These are phyloP conservation scores for Tetradesmus obliquus DNA, from an alignment of 139 green algal species.

Conservation along the genomic window DNA sequence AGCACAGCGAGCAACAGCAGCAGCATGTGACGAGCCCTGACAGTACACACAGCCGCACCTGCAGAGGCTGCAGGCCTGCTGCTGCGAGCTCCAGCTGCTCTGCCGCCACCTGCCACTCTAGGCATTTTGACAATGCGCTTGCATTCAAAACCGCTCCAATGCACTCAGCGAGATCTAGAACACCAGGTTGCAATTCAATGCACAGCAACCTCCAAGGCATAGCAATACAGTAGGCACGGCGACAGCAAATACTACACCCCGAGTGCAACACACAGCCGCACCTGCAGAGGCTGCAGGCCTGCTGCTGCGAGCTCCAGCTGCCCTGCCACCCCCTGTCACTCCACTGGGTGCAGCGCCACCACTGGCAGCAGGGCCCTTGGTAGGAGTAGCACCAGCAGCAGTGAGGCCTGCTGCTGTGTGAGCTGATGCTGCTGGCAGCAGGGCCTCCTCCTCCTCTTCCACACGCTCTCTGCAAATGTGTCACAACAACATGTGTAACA, in stretches of 20 bases:
- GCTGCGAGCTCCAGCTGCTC: neutral
- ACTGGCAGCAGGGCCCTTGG: constrained; percentile 18
- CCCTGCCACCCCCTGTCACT: neutral
- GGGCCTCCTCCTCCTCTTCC: neutral
- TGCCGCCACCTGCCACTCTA: neutral
- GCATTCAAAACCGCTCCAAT: no score
- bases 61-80: constrained; percentile 15
- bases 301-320: neutral
- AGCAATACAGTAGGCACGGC: no score
- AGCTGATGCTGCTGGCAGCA: neutral
- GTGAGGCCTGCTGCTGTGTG: neutral
- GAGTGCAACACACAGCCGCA: neutral
- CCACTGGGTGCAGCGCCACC: constrained; percentile 5
- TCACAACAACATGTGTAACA: no score
- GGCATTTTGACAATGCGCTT: neutral
- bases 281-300: constrained; percentile 20
- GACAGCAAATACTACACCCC: no score
- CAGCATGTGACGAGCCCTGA: no score
- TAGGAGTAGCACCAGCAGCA: neutral
- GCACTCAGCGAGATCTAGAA: no score
- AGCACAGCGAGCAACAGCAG: no score
- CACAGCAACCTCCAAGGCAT: no score
- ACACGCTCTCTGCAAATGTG: constrained; percentile 9
- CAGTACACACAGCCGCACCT: neutral
- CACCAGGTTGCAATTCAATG: no score